Conservation (phyloP, 2,329 filamentous ascomycete genomes). For the Talaromyces funiculosus region DNA sequence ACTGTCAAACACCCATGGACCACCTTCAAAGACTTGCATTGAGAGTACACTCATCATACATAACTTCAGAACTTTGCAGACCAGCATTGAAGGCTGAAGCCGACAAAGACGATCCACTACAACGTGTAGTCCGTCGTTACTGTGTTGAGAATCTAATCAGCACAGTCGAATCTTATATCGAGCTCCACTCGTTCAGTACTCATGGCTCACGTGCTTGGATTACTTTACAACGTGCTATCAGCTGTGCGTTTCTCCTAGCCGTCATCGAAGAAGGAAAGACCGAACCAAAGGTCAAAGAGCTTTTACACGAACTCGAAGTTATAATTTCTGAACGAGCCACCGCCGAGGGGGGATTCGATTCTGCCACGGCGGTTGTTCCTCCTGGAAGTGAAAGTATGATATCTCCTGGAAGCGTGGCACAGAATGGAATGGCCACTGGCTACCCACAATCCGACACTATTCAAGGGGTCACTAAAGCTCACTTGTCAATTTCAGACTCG, state of each 20-base stretch:
- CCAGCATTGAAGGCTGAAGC: slow-evolving; percentile 53
- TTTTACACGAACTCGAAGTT: slow-evolving; percentile 39
- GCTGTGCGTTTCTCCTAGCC: slow-evolving; percentile 43
- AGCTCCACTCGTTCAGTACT: slow-evolving; percentile 43
- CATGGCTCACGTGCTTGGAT: slow-evolving; percentile 45
- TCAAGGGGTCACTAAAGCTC: slow-evolving; percentile 27
- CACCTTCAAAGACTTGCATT: slow-evolving; percentile 57
- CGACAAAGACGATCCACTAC: slow-evolving; percentile 38
- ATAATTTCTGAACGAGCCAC: slow-evolving; percentile 41
- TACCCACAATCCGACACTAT: slow-evolving; percentile 20
- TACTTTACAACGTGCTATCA: slow-evolving; percentile 43
- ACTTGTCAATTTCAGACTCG: slow-evolving; percentile 21
- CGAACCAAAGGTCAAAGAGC: slow-evolving; percentile 33
- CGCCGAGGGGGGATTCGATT: slow-evolving; percentile 27
- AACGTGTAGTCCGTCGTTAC: slow-evolving; percentile 43
- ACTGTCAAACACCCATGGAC: slow-evolving; percentile 39
- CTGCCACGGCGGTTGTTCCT: slow-evolving; percentile 17
- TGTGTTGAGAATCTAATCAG: slow-evolving; percentile 52
- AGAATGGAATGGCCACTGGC: background rate
- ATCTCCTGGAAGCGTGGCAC: background rate
- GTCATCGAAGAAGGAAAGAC: slow-evolving; percentile 42
- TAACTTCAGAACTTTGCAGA: slow-evolving; percentile 57
- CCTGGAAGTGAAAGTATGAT: slow-evolving; percentile 15
- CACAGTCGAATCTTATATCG: slow-evolving; percentile 57
- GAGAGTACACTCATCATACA: slow-evolving; percentile 58